These are phyloP conservation scores for Fusarium redolens DNA, from an alignment of 2,329 filamentous ascomycete genomes.

Conservation along the genomic window DNA sequence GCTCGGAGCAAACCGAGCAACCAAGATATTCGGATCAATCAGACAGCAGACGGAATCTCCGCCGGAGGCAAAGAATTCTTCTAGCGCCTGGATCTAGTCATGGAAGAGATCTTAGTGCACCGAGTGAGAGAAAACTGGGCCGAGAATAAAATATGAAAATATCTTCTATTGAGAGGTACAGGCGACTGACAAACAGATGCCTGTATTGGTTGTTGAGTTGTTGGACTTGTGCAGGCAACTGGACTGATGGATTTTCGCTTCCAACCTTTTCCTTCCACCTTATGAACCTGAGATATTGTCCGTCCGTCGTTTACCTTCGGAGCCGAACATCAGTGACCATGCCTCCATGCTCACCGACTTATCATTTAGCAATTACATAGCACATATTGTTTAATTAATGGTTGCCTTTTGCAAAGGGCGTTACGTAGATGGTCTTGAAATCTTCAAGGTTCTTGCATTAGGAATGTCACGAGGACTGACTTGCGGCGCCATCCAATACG, in stretches of 20 bases:
- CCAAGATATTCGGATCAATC: background rate
- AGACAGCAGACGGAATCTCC: constrained; percentile 15
- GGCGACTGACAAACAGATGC: background rate
- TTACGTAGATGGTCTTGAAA: background rate
- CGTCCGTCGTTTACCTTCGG: constrained; percentile 6
- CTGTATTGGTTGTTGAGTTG: background rate
- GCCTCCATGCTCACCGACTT: constrained; percentile 21
- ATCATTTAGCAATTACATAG: background rate
- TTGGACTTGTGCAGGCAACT: background rate
- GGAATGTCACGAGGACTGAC: constrained; percentile 22
- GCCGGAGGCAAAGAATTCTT: constrained; percentile 15
- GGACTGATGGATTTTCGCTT: background rate
- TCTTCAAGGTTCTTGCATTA: constrained; percentile 31
- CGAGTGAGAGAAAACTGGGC: background rate
- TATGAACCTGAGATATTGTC: background rate
- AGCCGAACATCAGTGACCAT: constrained; percentile 6
- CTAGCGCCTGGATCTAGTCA: constrained; percentile 11
- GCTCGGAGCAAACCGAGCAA: constrained; percentile 10
- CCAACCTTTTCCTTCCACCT: background rate
- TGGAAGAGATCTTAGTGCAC: constrained; percentile 1
- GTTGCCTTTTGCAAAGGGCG: background rate
- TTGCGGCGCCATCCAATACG: constrained; percentile 2
- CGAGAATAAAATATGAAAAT: background rate
- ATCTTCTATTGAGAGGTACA: background rate
- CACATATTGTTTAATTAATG: background rate